A percentile compares a stretch with the other conserved stretches of the same genome.
Conservation (phyloP, 2,329 filamentous ascomycete genomes). For the Botryotinia globosa region DNA sequence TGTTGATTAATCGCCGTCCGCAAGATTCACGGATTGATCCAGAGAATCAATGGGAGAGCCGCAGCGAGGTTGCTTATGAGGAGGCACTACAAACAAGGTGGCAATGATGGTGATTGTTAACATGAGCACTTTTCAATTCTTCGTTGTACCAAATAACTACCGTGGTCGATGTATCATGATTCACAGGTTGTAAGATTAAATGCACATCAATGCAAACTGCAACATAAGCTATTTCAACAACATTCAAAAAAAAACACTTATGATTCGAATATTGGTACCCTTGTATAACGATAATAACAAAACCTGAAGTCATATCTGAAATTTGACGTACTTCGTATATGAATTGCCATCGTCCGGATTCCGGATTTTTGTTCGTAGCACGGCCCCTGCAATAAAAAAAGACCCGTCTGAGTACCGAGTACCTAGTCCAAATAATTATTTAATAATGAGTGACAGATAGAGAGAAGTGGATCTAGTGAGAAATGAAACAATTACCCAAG, state of each 20-base stretch:
- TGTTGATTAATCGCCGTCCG: slow-evolving; percentile 6
- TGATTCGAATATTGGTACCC: neutral
- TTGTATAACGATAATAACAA: neutral
- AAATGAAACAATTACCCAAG: slow-evolving; percentile 20
- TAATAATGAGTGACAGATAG: neutral
- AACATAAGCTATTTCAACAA: neutral
- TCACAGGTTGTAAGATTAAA: neutral
- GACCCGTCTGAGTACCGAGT: neutral
- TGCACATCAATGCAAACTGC: too few species aligned
- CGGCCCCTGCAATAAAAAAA: neutral
- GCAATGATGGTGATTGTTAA: slow-evolving; percentile 15
- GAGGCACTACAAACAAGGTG: slow-evolving; percentile 19
- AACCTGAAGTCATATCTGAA: neutral
- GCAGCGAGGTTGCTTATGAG: slow-evolving; percentile 23
- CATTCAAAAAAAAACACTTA: fast-evolving
- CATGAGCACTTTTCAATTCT: neutral
- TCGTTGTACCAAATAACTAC: neutral
- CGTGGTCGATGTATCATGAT: neutral
- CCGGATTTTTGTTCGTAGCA: neutral
- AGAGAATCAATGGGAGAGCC: slow-evolving; percentile 22
- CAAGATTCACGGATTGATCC: slow-evolving; percentile 20
- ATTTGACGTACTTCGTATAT: neutral
- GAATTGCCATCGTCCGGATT: neutral
- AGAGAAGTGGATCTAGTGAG: neutral
- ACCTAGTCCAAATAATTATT: slow-evolving; percentile 5